These are phyloP conservation scores for Hura crepitans DNA, from an alignment of 441 rosid species.

Conservation along the genomic window DNA sequence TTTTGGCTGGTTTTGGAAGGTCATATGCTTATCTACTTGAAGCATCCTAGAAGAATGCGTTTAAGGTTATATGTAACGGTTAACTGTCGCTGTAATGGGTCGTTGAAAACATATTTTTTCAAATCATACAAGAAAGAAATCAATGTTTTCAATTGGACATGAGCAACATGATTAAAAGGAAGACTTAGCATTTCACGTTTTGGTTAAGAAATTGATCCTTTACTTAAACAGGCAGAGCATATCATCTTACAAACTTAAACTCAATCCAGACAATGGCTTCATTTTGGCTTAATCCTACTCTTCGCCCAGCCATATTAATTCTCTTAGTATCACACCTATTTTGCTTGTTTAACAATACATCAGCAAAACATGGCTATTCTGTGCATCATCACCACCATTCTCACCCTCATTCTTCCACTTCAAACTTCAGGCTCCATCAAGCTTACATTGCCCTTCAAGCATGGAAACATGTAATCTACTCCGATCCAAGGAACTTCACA, in stretches of 20 bases:
- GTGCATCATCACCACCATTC: slow-evolving; percentile 33
- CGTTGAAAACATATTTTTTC: slow-evolving; percentile 31
- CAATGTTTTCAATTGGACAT: slow-evolving; percentile 21
- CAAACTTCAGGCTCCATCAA: slow-evolving; percentile 49
- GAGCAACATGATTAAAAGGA: slow-evolving; percentile 31
- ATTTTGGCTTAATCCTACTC: slow-evolving; percentile 21
- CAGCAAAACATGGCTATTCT: slow-evolving; percentile 44
- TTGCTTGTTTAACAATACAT: slow-evolving; percentile 23
- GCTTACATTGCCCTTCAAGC: slow-evolving; percentile 71
- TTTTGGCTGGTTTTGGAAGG: not conserved
- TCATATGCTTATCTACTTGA: slow-evolving; percentile 2
- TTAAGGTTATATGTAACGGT: slow-evolving; percentile 30
- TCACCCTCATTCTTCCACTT: slow-evolving; percentile 27
- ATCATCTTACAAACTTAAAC: slow-evolving; percentile 15
- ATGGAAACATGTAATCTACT: slow-evolving; percentile 72
- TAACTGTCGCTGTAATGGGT: slow-evolving; percentile 41
- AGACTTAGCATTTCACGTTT: slow-evolving; percentile 27
- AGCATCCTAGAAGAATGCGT: not conserved
- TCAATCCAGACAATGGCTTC: slow-evolving; percentile 45
- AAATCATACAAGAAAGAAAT: slow-evolving; percentile 23
- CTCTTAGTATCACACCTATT: slow-evolving; percentile 33
- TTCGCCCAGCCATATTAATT: slow-evolving; percentile 23
- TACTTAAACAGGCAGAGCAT: slow-evolving; percentile 28
- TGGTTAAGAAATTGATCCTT: slow-evolving; percentile 26
- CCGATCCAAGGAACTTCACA: slow-evolving; percentile 82